Conservation (phyloP, 495 filamentous ascomycete species). For the Staphylotrichum longicolle region DNA sequence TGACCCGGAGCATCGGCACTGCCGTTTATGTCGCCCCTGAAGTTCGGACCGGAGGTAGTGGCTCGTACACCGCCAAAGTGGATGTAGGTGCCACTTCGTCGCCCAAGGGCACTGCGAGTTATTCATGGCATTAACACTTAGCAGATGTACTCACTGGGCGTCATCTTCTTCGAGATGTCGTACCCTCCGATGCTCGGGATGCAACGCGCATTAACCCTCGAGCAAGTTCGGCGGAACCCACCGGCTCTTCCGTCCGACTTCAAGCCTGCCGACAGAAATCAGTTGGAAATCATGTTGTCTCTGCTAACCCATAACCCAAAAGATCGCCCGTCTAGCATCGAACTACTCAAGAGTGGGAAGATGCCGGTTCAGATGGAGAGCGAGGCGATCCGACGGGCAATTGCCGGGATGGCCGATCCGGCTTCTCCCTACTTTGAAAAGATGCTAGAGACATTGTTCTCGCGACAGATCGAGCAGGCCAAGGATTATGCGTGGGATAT, state of each 20-base stretch:
- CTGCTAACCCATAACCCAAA: conserved; percentile 77
- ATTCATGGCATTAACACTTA: conserved; percentile 14
- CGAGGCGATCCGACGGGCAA: conserved; percentile 77
- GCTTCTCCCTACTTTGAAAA: conserved; percentile 87
- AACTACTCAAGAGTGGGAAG: conserved; percentile 82
- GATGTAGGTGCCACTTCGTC: conserved; percentile 59
- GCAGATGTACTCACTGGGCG: conserved; percentile 92
- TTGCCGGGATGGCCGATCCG: conserved; percentile 75
- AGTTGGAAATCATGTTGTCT: conserved; percentile 72
- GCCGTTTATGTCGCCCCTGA: conserved; percentile 94
- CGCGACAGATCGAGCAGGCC: conserved; percentile 64
- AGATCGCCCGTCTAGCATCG: conserved; percentile 77
- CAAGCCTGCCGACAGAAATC: conserved; percentile 66
- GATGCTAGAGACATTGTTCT: conserved; percentile 80
- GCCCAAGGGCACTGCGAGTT: not conserved
- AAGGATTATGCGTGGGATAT: conserved; percentile 90
- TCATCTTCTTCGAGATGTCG: conserved; percentile 99
- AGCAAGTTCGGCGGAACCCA: conserved; percentile 64
- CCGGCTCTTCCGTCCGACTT: conserved; percentile 72
- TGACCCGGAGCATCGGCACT: conserved; percentile 90
- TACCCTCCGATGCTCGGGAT: conserved; percentile 77
- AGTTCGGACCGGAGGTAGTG: conserved; percentile 66
- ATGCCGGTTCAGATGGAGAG: conserved; percentile 89
- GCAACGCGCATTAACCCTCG: conserved; percentile 78
- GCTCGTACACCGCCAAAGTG: conserved; percentile 86